phyloP scores from a whole-genome alignment of 1,284 basidiomycete species.

The Ceratobasidium sp. region DNA sequence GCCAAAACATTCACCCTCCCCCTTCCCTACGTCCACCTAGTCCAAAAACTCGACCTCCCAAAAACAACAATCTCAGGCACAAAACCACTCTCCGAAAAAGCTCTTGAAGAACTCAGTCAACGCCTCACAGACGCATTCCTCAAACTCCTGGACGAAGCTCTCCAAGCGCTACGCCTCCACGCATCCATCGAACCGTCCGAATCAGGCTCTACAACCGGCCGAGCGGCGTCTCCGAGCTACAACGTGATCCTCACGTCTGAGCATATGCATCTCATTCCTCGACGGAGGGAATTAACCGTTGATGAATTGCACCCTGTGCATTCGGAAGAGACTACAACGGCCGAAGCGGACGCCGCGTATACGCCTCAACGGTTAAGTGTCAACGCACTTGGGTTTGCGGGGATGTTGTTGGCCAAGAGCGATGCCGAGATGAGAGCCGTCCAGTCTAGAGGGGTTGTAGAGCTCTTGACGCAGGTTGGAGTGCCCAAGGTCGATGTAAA shows the following conservation, averaged over 20 bases:
- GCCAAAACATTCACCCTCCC: slow-evolving; percentile 80
- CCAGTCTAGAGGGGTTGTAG: slow-evolving; percentile 70
- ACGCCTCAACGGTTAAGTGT: slow-evolving; percentile 66
- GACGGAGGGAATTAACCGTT: slow-evolving; percentile 68
- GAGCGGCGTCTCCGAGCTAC: slow-evolving; percentile 71
- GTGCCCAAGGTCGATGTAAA: slow-evolving; percentile 54
- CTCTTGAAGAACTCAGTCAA: slow-evolving; percentile 64
- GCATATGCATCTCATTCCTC: slow-evolving; percentile 87
- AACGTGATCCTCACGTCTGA: slow-evolving; percentile 86
- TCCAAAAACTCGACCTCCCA: slow-evolving; percentile 52
- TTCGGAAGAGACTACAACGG: background rate
- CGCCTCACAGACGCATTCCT: slow-evolving; percentile 76
- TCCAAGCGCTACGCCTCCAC: slow-evolving; percentile 74
- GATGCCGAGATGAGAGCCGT: slow-evolving; percentile 78
- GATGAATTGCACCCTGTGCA: slow-evolving; percentile 18
- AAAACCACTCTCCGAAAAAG: slow-evolving; percentile 24
- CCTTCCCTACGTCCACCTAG: slow-evolving; percentile 77
- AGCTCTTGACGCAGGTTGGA: slow-evolving; percentile 73
- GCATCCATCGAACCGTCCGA: slow-evolving; percentile 60
- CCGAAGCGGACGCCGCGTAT: slow-evolving; percentile 11
- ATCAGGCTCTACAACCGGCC: slow-evolving; percentile 59
- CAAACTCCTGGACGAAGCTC: slow-evolving; percentile 79
- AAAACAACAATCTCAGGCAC: slow-evolving; percentile 14
- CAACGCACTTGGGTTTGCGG: slow-evolving; percentile 90
- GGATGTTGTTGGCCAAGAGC: slow-evolving; percentile 86